A percentile compares a stretch with the other conserved stretches of the same genome.
phyloP scores from a whole-genome alignment of 2,329 filamentous ascomycete genomes.

The Xylaria sp. region DNA sequence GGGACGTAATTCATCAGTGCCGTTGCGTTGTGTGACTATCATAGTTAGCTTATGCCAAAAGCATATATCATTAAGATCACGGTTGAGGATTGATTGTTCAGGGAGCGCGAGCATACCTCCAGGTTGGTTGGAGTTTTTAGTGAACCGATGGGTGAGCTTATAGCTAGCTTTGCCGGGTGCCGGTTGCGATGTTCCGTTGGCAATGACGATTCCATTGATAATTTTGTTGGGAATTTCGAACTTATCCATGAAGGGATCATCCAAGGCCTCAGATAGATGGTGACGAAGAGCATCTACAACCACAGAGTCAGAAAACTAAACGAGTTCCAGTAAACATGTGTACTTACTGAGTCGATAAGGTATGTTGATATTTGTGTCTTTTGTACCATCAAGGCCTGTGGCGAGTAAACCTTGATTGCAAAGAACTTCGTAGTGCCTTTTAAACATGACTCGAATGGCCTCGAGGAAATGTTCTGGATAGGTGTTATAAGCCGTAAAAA shows the following conservation, averaged over 20 bases:
- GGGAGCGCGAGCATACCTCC: slow-evolving; percentile 11
- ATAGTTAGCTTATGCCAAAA: background rate
- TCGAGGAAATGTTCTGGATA: slow-evolving; percentile 32
- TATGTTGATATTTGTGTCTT: background rate
- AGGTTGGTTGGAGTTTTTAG: background rate
- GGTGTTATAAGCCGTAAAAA: slow-evolving; percentile 32
- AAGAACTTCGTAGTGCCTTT: slow-evolving; percentile 31
- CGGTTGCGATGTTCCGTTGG: slow-evolving; percentile 40
- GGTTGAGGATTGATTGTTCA: background rate
- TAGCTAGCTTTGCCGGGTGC: slow-evolving; percentile 22
- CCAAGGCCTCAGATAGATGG: background rate
- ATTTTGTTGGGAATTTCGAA: slow-evolving; percentile 28
- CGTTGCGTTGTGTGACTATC: background rate
- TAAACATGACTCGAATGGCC: slow-evolving; percentile 37
- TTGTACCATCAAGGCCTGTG: background rate
- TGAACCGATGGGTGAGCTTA: background rate
- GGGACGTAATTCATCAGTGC: background rate
- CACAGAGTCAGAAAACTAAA: slow-evolving; percentile 1
- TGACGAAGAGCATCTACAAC: background rate
- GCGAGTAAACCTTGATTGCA: slow-evolving; percentile 14
- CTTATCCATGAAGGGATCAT: slow-evolving; percentile 34
- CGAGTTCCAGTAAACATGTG: background rate
- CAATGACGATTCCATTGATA: slow-evolving; percentile 41
- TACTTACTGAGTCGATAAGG: slow-evolving; percentile 17
- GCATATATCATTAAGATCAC: background rate